A percentile compares a stretch with the other conserved stretches of the same genome.
These are phyloP conservation scores for Rhinocladiella mackenziei DNA, from an alignment of 2,329 filamentous ascomycete genomes.

Conservation along the genomic window DNA sequence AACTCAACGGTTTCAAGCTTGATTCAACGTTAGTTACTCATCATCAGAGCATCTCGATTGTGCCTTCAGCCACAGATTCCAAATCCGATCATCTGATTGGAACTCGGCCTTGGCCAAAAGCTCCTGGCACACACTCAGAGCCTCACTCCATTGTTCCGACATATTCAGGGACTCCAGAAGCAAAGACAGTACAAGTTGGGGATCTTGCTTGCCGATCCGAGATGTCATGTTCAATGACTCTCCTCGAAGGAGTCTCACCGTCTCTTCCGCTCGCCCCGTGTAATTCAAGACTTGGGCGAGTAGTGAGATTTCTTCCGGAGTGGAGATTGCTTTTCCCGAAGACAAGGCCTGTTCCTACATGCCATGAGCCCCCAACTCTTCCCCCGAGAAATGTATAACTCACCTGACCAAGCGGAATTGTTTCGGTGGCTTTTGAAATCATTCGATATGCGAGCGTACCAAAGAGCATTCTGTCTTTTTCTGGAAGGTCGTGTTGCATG, in stretches of 20 bases:
- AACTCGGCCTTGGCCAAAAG: conserved; percentile 37
- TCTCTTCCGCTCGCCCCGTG: conserved; percentile 40
- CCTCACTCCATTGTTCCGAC: conserved; percentile 39
- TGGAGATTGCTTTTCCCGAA: conserved; percentile 44
- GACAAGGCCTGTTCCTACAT: conserved; percentile 40
- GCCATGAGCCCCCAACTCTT: not conserved
- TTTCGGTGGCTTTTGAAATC: conserved; percentile 45
- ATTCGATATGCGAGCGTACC: conserved; percentile 50
- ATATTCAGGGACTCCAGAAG: conserved; percentile 37
- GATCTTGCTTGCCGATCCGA: conserved; percentile 43
- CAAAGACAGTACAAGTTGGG: conserved; percentile 40
- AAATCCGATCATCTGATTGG: conserved; percentile 45
- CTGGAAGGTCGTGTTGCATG: conserved; percentile 36
- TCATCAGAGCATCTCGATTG: conserved; percentile 28
- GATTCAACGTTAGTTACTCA: conserved; percentile 13
- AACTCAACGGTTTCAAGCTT: not conserved
- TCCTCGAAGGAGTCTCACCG: conserved; percentile 42
- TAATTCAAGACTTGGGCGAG: conserved; percentile 43
- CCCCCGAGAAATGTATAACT: conserved; percentile 19
- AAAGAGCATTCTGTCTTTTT: conserved; percentile 44
- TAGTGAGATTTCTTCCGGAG: conserved; percentile 44
- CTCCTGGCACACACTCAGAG: conserved; percentile 35
- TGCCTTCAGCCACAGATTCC: conserved; percentile 41
- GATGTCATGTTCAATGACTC: conserved; percentile 42
- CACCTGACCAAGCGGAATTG: conserved; percentile 44